These are phyloP conservation scores for Orbilia ellipsospora DNA, from an alignment of 2,329 filamentous ascomycete genomes.

Conservation along the genomic window DNA sequence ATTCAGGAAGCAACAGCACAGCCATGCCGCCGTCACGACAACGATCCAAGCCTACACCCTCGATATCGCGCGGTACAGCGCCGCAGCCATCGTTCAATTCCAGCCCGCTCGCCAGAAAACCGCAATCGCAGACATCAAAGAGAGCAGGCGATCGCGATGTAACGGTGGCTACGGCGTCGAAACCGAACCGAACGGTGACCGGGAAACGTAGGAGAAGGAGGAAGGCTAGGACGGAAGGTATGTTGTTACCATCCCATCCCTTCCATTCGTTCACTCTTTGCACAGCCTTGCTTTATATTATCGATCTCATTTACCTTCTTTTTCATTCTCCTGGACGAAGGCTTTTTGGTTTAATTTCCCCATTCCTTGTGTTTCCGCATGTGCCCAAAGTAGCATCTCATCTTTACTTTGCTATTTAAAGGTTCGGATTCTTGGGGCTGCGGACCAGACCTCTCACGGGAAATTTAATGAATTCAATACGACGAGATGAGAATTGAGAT, in stretches of 20 bases:
- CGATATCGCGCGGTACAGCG: slow-evolving; percentile 11
- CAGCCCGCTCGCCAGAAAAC: slow-evolving; percentile 25
- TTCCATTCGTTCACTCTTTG: slow-evolving; percentile 1
- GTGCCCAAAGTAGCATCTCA: too few species aligned
- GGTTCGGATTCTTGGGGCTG: too few species aligned
- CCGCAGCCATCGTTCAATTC: not conserved
- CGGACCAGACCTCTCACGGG: not conserved
- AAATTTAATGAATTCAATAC: not conserved
- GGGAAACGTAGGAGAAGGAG: slow-evolving; percentile 57
- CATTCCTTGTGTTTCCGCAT: too few species aligned
- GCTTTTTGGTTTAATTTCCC: too few species aligned
- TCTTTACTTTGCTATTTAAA: too few species aligned
- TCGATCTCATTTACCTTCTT: slow-evolving; percentile 5
- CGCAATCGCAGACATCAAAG: not conserved
- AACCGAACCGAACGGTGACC: slow-evolving; percentile 44
- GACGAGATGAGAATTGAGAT: too few species aligned
- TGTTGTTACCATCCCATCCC: not conserved
- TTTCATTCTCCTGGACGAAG: not conserved
- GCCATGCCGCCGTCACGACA: slow-evolving; percentile 35
- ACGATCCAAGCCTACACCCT: slow-evolving; percentile 25
- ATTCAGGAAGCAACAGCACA: not conserved
- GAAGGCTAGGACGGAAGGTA: slow-evolving; percentile 58
- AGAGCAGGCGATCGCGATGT: slow-evolving; percentile 4
- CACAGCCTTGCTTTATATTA: too few species aligned
- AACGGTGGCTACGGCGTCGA: not conserved